Evolutionary conservation across 139 green algal genomes (phyloP).

Genomic region (Diplosphaera chodatii): DNA sequence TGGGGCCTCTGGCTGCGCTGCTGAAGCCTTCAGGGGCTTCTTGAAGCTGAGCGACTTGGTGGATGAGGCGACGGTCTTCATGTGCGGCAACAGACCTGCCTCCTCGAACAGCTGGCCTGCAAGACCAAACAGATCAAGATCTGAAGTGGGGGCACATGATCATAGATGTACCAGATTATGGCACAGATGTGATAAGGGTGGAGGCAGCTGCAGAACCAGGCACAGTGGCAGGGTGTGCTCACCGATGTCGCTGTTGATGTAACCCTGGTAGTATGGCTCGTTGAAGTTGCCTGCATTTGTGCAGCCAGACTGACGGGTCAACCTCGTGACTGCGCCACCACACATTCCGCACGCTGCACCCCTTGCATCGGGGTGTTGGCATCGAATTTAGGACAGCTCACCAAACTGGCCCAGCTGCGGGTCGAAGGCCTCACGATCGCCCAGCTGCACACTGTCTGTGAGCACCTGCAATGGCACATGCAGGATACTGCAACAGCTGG

Average conservation of each 20-base stretch:
- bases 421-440: slow-evolving; percentile 49
- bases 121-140: background rate
- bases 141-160: background rate
- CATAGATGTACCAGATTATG: no score
- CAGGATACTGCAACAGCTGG: no score
- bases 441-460: slow-evolving; percentile 55
- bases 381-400: no score
- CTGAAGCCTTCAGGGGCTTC: slow-evolving; percentile 34
- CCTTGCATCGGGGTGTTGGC: no score
- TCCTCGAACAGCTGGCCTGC: slow-evolving; percentile 42
- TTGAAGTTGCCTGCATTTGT: slow-evolving; percentile 48
- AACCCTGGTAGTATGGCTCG: slow-evolving; percentile 68
- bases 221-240: background rate
- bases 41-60: slow-evolving; percentile 64
- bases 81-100: slow-evolving; percentile 50
- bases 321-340: no score
- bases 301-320: no score
- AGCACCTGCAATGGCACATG: slow-evolving; percentile 18
- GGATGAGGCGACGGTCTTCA: slow-evolving; percentile 55
- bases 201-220: slow-evolving; percentile 16
- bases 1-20: background rate
- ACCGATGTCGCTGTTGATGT: slow-evolving; percentile 34
- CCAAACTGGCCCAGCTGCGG: slow-evolving; percentile 40
- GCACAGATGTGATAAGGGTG: slow-evolving; percentile 28
- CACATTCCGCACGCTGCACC: no score